Evolutionary conservation across 345 rosid species (phyloP), one percentile per base, ranked within the genome.

Genomic region (Citrus glauca): DNA sequence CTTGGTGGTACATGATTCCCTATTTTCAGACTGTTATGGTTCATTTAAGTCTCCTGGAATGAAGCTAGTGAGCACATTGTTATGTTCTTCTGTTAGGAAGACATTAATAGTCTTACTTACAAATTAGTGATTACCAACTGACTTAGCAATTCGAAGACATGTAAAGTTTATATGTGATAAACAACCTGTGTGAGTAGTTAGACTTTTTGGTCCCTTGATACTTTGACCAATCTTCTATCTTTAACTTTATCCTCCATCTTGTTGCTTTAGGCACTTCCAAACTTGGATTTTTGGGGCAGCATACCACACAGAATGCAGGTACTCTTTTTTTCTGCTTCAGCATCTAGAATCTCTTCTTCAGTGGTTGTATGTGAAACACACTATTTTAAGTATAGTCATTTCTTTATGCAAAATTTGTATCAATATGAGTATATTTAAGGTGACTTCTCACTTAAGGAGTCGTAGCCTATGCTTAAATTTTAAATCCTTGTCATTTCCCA

Each of bases 231-330:
- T 55, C 25, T 78, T 73, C 61, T 64, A 50, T 40, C 53, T 62
- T 57, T 61, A 35, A 30, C 57, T 60, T 42, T 66, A 20, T 69
- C 22, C 66, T 72, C 38, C 64, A 66, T 30, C 64, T 75, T 68
- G 19, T 48, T 83, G 81, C 73, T 78, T 76, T 86, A 96, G 99
- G 87, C 86, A 65, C 83, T 96, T 77, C 99, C 98, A 1, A 94
- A 94, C 86, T 48, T 88, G 83, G 97, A 90, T 79, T 83, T 91
- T 72, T 96, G 99, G 99, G 81, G 76, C 79, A 85, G 89, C 82
- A 50, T 92, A 81, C 98, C 94, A 14, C 98, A 84, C 73, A 92
- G 88, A 83, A 85, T 78, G 62, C 93, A 91, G 93, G 98, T 96
- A 88, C 50, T 78, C 30, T 27, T 56, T 30, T 40, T 55, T 30